Evolutionary conservation across 495 filamentous ascomycete species (phyloP).

Genomic region (Mytilinidion resinicola): DNA sequence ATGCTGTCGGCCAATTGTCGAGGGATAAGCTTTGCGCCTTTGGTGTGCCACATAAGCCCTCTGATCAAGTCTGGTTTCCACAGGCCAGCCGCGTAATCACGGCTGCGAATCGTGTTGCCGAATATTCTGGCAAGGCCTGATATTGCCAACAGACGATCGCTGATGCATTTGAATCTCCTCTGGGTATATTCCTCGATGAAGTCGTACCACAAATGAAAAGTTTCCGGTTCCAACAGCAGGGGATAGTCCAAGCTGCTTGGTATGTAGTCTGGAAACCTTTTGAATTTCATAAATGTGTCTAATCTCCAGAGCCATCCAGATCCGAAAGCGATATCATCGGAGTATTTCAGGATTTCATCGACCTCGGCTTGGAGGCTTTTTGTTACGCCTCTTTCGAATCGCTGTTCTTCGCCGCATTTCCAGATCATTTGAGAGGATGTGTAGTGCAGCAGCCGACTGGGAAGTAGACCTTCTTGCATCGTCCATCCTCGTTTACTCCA

Average conservation of each 20-base stretch:
- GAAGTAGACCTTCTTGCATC: slow-evolving; percentile 10
- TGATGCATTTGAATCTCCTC: slow-evolving; percentile 1
- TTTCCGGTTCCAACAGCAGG: background rate
- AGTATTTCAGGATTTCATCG: background rate
- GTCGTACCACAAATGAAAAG: slow-evolving; percentile 3
- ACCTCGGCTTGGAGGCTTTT: background rate
- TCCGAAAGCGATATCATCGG: background rate
- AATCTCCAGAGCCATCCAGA: background rate
- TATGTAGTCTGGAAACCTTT: background rate
- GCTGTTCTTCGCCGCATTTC: background rate
- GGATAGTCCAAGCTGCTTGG: background rate
- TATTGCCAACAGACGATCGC: slow-evolving; percentile 4
- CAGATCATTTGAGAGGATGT: slow-evolving; percentile 8
- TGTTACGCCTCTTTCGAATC: slow-evolving; percentile 1
- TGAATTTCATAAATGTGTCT: slow-evolving; percentile 8
- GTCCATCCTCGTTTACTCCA: slow-evolving; percentile 6
- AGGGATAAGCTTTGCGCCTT: slow-evolving; percentile 7
- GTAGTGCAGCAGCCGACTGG: slow-evolving; percentile 3
- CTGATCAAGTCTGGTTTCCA: slow-evolving; percentile 7
- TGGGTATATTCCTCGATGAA: slow-evolving; percentile 5
- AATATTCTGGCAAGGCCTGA: slow-evolving; percentile 4
- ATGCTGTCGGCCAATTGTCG: background rate
- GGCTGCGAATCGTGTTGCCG: background rate
- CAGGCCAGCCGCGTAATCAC: slow-evolving; percentile 4
- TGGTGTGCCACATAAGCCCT: slow-evolving; percentile 5